Evolutionary conservation across 176 grass and related monocot species (phyloP).

Genomic region (Bonia amplexicaulis): DNA sequence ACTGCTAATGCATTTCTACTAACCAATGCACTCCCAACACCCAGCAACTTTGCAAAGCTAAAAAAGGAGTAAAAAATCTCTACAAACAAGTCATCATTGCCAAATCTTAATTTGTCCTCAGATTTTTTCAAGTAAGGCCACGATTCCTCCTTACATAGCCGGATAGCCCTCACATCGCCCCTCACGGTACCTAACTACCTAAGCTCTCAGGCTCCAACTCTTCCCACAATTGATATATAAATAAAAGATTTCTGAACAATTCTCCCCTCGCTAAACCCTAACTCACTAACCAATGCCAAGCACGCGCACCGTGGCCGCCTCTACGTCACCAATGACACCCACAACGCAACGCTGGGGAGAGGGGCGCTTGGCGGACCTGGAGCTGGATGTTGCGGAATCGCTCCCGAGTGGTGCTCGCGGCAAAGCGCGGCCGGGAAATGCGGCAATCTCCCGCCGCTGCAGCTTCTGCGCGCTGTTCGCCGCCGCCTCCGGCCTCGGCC

Average conservation of each 20-base stretch:
- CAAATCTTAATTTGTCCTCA: background rate
- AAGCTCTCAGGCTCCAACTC: background rate
- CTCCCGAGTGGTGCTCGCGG: slow-evolving; percentile 51
- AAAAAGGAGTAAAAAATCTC: background rate
- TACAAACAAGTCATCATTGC: background rate
- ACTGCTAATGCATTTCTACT: background rate
- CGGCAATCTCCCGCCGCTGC: slow-evolving; percentile 56
- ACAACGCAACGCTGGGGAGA: background rate
- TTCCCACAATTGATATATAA: background rate
- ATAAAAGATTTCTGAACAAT: background rate
- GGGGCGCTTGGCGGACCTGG: slow-evolving; percentile 27
- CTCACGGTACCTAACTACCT: background rate
- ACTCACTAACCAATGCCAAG: background rate
- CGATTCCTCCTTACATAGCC: background rate
- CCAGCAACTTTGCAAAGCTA: background rate
- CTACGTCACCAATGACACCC: background rate
- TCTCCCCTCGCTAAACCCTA: background rate
- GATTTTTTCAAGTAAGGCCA: background rate
- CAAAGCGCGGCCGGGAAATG: slow-evolving; percentile 32
- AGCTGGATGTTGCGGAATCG: slow-evolving; percentile 69
- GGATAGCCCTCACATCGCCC: background rate
- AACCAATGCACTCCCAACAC: background rate
- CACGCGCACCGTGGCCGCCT: background rate
- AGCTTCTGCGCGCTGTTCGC: slow-evolving; percentile 59
- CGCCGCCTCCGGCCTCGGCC: slow-evolving; percentile 35